Evolutionary conservation across 2,329 filamentous ascomycete species (phyloP).

Genomic region (Colletotrichum tamarilloi): DNA sequence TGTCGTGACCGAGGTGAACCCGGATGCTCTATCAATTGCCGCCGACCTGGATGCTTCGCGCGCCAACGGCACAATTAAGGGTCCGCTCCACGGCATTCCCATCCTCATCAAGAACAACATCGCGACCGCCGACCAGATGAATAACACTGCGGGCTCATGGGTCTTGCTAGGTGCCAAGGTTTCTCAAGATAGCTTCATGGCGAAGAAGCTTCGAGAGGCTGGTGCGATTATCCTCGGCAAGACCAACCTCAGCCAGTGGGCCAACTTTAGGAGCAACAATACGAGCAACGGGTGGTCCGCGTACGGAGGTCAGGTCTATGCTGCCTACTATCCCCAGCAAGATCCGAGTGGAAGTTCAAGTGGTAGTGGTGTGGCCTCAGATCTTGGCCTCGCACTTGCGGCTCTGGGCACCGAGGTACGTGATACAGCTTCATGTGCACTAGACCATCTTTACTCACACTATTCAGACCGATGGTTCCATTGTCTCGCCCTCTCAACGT

Average conservation of each 20-base stretch:
- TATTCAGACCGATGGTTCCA: conserved; percentile 68
- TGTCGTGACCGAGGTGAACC: conserved; percentile 49
- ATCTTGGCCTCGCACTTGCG: conserved; percentile 69
- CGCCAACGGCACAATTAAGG: conserved; percentile 40
- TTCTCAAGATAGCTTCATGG: conserved; percentile 66
- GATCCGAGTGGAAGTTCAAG: conserved; percentile 71
- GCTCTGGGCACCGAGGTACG: conserved; percentile 71
- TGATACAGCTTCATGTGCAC: conserved; percentile 27
- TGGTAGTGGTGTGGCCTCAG: conserved; percentile 69
- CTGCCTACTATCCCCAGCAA: conserved; percentile 69
- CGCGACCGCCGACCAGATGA: conserved; percentile 69
- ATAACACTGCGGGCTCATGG: conserved; percentile 69
- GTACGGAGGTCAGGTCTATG: conserved; percentile 70
- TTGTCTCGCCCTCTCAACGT: conserved; percentile 61
- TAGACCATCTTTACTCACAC: neutral
- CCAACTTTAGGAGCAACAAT: conserved; percentile 68
- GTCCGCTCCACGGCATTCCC: conserved; percentile 70
- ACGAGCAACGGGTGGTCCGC: conserved; percentile 73
- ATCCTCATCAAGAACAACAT: conserved; percentile 76
- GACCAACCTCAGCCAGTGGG: conserved; percentile 72
- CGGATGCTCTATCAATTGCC: conserved; percentile 48
- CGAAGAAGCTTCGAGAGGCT: conserved; percentile 65
- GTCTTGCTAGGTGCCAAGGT: conserved; percentile 66
- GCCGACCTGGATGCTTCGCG: conserved; percentile 45
- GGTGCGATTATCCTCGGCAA: conserved; percentile 74